Evolutionary conservation across 2,329 filamentous ascomycete genomes (phyloP), one percentile per base, ranked within the genome.

Genomic region (Alternaria solani): DNA sequence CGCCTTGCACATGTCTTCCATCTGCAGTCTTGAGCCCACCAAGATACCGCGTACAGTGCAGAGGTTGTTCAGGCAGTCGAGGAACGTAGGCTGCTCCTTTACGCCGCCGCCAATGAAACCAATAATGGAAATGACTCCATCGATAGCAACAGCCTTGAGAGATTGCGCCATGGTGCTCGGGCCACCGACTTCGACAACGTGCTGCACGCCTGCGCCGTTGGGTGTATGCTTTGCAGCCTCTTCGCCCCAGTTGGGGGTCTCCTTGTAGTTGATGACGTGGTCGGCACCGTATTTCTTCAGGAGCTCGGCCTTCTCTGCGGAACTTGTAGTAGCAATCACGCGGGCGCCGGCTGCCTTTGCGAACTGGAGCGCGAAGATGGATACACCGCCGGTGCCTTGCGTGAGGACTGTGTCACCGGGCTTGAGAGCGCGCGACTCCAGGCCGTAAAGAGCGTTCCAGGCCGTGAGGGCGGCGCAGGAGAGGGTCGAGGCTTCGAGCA

Each of bases 381-480:
- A 86, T 7, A 91, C 89, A 59, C 89, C 89, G 20, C 89, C 89
- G 0, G 88, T 91, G n/a, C 89, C 89, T 76, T 91, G 88, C 1
- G 88, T 88, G 34, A 92, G 81, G 3, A 92, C 88, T 53, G 74
- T 80, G 16, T 80, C 72, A 5, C 78, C 78, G 8, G 74, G 72
- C 63, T 79, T 79, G 30, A 79, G 56, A 6, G 70, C 69, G 57
- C 72, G 73, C 43, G 76, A 75, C 65, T 80, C 72, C 5, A 86
- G 67, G 11, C 84, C 84, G 63, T 84, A 85, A 7, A 86, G 75
- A 0, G 80, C 82, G 67, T 86, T 86, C 84, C 84, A 86, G 0
- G 84, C 83, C 2, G 78, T 80, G 30, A 80, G 59, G 2, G 71
- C 77, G 14, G 77, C 76, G 64, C 84, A 86, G 20, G 78, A 76